Conservation (phyloP, 2,329 filamentous ascomycete genomes). For the Trichoderma breve region DNA sequence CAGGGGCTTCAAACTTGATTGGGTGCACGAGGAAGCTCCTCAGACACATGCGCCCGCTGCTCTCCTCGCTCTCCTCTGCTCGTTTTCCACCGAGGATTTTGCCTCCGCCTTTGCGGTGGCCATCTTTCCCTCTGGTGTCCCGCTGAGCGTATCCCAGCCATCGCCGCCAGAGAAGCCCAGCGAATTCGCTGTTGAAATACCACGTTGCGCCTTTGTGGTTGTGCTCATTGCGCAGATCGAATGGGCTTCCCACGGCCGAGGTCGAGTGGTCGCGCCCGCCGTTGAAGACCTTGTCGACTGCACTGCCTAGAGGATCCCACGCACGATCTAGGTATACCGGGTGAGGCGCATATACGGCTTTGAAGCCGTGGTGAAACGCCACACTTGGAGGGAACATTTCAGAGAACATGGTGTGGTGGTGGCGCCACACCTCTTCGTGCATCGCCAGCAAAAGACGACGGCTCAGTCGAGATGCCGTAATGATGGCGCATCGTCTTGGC, state of each 20-base stretch:
- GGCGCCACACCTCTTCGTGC: constrained; percentile 69
- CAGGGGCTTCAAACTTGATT: constrained; percentile 64
- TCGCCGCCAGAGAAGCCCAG: constrained; percentile 71
- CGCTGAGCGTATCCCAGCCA: constrained; percentile 66
- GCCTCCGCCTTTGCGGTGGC: constrained; percentile 47
- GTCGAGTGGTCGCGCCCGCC: constrained; percentile 66
- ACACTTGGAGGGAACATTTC: constrained; percentile 76
- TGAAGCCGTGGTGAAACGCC: constrained; percentile 73
- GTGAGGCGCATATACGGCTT: constrained; percentile 78
- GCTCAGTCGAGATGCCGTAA: constrained; percentile 68
- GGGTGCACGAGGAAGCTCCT: constrained; percentile 79
- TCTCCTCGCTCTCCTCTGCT: constrained; percentile 45
- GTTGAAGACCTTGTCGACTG: constrained; percentile 77
- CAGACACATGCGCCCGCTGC: constrained; percentile 70
- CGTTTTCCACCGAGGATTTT: constrained; percentile 50
- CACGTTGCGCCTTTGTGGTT: constrained; percentile 80
- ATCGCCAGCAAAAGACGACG: constrained; percentile 66
- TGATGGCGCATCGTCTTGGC: constrained; percentile 69
- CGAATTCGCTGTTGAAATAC: constrained; percentile 82
- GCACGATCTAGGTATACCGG: constrained; percentile 75
- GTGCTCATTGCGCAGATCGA: constrained; percentile 69
- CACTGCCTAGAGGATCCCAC: constrained; percentile 63
- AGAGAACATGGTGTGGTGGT: constrained; percentile 70
- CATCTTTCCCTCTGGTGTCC: constrained; percentile 49
- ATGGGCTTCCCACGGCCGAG: constrained; percentile 64